Evolutionary conservation across 768 basidiomycete species (phyloP).

Genomic region (Lactifluus rugatus): DNA sequence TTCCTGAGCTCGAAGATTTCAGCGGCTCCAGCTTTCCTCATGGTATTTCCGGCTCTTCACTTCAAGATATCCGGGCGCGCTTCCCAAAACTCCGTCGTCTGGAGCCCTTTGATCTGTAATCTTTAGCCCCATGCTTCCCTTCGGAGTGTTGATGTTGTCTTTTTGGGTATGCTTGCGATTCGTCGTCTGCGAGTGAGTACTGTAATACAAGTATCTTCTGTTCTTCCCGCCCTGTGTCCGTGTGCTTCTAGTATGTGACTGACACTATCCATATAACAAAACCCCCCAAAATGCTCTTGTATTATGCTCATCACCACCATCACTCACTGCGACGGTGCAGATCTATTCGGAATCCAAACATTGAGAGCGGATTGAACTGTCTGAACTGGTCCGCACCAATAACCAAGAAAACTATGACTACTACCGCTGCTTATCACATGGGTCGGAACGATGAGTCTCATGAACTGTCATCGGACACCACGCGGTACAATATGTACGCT

Average conservation of each 20-base stretch:
- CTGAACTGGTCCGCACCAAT: background rate
- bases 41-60: conserved; percentile 9
- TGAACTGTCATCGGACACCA: too few relatives aligned
- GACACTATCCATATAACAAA: background rate
- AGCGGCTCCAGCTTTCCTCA: conserved; percentile 13
- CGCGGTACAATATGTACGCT: background rate
- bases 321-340: background rate
- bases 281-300: background rate
- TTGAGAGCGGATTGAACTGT: background rate
- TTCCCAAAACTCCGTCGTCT: conserved; percentile 17
- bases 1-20: conserved; percentile 16
- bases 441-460: background rate
- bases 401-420: background rate
- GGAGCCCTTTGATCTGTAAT: conserved; percentile 11
- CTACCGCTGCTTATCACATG: background rate
- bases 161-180: background rate
- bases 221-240: background rate
- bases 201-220: background rate
- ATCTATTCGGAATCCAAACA: background rate
- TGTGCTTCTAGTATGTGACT: background rate
- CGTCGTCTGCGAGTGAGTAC: conserved; percentile 2
- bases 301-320: background rate
- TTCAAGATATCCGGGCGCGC: conserved; percentile 12
- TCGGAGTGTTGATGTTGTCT: background rate
- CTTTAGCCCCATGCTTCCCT: background rate